phyloP scores from a whole-genome alignment of 1,139 yeast genomes.

The Blastobotrys capitulatus region DNA sequence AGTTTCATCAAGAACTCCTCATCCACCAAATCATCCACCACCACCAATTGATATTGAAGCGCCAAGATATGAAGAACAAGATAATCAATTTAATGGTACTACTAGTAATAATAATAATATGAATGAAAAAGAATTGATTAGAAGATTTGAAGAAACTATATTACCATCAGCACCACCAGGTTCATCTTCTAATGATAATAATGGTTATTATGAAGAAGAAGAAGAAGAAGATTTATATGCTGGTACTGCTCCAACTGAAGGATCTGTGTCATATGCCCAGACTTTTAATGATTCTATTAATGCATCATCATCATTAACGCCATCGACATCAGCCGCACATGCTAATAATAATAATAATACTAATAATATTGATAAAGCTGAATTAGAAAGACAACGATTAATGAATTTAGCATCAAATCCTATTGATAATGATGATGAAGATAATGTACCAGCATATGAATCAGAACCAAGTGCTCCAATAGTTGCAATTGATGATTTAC shows the following conservation, averaged over 20 bases:
- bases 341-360: too few relatives aligned
- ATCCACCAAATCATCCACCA: neutral
- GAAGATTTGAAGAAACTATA: conserved; percentile 50
- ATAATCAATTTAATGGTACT: neutral
- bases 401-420: conserved; percentile 25
- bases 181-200: neutral
- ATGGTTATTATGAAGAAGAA: neutral
- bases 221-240: neutral
- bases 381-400: conserved; percentile 26
- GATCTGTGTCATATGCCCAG: neutral
- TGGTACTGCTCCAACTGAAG: neutral
- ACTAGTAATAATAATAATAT: neutral
- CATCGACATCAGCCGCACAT: neutral
- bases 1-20: too few relatives aligned
- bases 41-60: neutral
- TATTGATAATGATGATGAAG: conserved; percentile 1
- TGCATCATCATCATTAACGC: too few relatives aligned
- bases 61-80: conserved; percentile 5
- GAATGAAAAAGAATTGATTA: conserved; percentile 50
- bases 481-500: neutral
- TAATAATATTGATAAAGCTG: conserved; percentile 24
- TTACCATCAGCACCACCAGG: conserved; percentile 56
- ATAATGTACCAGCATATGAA: conserved; percentile 22
- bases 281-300: too few relatives aligned
- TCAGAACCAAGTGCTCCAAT: conserved; percentile 11